These are phyloP conservation scores for Monascus purpureus DNA, from an alignment of 495 filamentous ascomycete species.

Conservation along the genomic window DNA sequence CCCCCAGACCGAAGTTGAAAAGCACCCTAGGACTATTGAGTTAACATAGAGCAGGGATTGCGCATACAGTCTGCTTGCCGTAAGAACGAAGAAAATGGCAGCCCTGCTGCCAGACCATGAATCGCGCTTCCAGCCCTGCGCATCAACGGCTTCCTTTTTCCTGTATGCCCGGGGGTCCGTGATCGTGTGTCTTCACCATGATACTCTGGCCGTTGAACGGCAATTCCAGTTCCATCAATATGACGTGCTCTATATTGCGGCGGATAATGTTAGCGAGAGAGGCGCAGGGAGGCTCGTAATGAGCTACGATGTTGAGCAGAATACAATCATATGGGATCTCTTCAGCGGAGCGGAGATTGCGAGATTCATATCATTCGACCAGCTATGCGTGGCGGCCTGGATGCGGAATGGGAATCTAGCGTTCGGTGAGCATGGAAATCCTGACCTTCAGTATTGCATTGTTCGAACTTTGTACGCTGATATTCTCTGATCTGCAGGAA, in stretches of 20 bases:
- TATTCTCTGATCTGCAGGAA: conserved; percentile 39
- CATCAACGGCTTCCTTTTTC: conserved; percentile 75
- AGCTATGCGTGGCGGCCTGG: conserved; percentile 74
- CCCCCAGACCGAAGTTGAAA: no score
- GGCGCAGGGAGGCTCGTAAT: conserved; percentile 77
- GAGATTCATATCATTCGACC: conserved; percentile 79
- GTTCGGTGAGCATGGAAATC: conserved; percentile 50
- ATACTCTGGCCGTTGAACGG: conserved; percentile 79
- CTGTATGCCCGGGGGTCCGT: conserved; percentile 69
- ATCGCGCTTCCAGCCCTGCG: conserved; percentile 64
- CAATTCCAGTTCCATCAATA: conserved; percentile 76
- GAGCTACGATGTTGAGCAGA: conserved; percentile 84
- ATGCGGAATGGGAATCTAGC: conserved; percentile 97
- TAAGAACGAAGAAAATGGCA: conserved; percentile 17
- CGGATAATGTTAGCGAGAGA: conserved; percentile 84
- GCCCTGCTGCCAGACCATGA: conserved; percentile 36
- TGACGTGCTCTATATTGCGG: conserved; percentile 66
- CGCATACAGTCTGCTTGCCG: not conserved
- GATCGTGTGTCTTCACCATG: conserved; percentile 76
- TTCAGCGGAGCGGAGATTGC: conserved; percentile 84
- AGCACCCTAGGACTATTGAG: no score
- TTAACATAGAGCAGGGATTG: no score
- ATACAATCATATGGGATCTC: conserved; percentile 93
- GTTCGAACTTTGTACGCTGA: not conserved
- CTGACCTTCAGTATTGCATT: not conserved